Conservation (phyloP, 257 asterid genomes). For the Penstemon eatonii region DNA sequence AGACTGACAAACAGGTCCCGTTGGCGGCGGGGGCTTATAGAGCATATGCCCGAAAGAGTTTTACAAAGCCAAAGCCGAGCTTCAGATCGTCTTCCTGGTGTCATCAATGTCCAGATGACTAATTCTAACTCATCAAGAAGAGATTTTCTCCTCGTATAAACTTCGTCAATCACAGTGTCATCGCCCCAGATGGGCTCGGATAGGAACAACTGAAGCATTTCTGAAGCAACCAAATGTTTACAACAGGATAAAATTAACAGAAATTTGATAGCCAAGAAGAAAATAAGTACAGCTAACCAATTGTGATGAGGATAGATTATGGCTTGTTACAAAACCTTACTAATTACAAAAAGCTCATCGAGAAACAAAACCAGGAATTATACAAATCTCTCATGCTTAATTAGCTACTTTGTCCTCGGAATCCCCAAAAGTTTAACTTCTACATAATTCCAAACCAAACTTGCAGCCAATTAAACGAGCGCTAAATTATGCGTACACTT, state of each 20-base stretch:
- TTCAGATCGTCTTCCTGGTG: constrained; percentile 74
- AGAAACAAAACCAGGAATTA: not conserved
- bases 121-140: constrained; percentile 63
- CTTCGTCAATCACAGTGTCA: constrained; percentile 31
- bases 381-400: not conserved
- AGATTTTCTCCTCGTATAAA: constrained; percentile 38
- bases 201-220: constrained; percentile 72
- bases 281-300: constrained; percentile 1
- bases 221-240: constrained; percentile 23
- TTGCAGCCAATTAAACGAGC: not conserved
- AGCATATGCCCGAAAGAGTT: constrained; percentile 56
- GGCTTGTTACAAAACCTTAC: no score
- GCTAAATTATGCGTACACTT: not conserved
- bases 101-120: constrained; percentile 59
- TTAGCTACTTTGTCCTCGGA: not conserved
- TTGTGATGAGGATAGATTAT: constrained; percentile 1
- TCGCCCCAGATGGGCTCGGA: constrained; percentile 46
- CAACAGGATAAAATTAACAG: constrained; percentile 21
- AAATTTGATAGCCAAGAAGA: constrained; percentile 2
- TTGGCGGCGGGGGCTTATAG: constrained; percentile 54
- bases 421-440: no score
- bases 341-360: not conserved
- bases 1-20: constrained; percentile 62
- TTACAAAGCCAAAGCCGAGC: constrained; percentile 90
- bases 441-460: not conserved